Base-by-base conservation (phyloP, 495 filamentous ascomycete genomes). In the Chaetomium tenue region DNA sequence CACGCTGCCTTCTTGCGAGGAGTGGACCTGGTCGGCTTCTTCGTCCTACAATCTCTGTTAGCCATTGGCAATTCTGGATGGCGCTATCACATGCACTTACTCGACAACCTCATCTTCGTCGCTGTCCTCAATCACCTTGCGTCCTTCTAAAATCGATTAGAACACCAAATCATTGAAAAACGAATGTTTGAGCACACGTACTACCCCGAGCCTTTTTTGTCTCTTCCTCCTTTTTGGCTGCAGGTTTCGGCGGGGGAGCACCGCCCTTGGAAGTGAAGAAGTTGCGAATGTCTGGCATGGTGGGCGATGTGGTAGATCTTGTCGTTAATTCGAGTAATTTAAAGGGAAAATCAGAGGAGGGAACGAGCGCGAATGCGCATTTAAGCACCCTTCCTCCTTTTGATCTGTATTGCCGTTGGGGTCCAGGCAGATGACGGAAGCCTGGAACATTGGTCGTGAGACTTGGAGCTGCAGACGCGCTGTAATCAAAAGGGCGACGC, bases 221-320 rank as follows among this genome's bases (percentile, higher is more conserved):
- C 22, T 76, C 75, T 52, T 78, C 78, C 53, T 77, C 74, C 61
- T 83, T 81, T 71, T 80, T 82, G 39, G 76, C 66, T 54, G 77
- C 72, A 63, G 83, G 79, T 64, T 86, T 82, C 25, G 79, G 65
- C 30, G 77, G 72, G 30, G 72, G 63, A 18, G 73, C 73, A 60
- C 79, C 79, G 20, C 80, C 82, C 68, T 85, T 88, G 39, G 85
- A 82, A 18, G 85, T 85, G 75, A 96, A 94, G 70, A 93, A 96
- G 67, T 77, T 87, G 58, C 91, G 80, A 64, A 95, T 95, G 79
- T 95, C 91, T 64, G 90, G 84, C 89, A 91, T 93, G 44, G 46
- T 67, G 66, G 66, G 51, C 42, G 42, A 63, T 59, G 9, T 2
- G 30, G 44, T 16, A 13, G 37, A 28, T 33, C n/a, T n/a, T n/a